Conservation (phyloP, 345 rosid genomes). For the Gossypium rotundifolium region DNA sequence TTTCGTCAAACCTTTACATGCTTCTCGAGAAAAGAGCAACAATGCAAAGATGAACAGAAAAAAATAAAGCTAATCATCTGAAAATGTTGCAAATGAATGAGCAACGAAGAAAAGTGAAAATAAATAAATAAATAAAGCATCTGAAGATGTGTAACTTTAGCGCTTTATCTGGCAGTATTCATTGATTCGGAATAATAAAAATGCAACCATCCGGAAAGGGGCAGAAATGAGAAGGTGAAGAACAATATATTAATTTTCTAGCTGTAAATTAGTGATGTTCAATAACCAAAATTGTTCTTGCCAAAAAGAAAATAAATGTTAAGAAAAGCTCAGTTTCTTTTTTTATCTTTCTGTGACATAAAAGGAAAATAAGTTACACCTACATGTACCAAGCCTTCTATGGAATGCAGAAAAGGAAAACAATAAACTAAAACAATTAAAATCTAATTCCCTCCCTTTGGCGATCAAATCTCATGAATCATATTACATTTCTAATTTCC, state of each 20-base stretch:
- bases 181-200: not conserved
- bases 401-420: conserved; percentile 24
- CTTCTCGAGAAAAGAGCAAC: not conserved
- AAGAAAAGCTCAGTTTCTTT: conserved; percentile 13
- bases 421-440: conserved; percentile 25
- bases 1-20: not conserved
- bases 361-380: conserved; percentile 32
- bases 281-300: conserved; percentile 1
- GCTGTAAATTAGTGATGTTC: not conserved
- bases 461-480: conserved; percentile 43
- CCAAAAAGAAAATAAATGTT: not conserved
- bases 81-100: not conserved
- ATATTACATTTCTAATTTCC: conserved; percentile 28
- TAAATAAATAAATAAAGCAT: not conserved
- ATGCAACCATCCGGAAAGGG: not conserved
- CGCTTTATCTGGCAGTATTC: not conserved
- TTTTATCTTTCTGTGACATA: conserved; percentile 33
- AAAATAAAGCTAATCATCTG: not conserved
- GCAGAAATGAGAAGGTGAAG: not conserved
- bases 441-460: conserved; percentile 28
- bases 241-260: not conserved
- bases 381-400: conserved; percentile 41
- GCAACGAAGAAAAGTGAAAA: not conserved
- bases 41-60: not conserved
- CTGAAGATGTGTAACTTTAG: not conserved